A percentile compares a stretch with the other conserved stretches of the same genome.
Conservation (phyloP, 2,329 filamentous ascomycete species). For the Trichoderma polysporum region DNA sequence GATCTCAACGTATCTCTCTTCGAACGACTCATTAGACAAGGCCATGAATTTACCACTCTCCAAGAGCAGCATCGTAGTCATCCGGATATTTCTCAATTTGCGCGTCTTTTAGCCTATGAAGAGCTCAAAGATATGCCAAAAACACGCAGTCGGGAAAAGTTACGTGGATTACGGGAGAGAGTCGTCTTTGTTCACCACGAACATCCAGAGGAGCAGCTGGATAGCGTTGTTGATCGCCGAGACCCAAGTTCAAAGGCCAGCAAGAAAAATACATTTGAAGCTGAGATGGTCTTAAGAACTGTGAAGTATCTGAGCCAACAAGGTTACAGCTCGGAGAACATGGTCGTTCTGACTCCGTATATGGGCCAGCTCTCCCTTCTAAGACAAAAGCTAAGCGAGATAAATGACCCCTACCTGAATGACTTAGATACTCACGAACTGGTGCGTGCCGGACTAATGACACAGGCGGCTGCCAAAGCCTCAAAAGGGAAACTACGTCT, state of each 20-base stretch:
- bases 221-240: slow-evolving; percentile 45
- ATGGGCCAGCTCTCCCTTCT: slow-evolving; percentile 65
- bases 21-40: slow-evolving; percentile 62
- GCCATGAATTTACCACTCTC: slow-evolving; percentile 54
- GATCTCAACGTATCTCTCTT: slow-evolving; percentile 69
- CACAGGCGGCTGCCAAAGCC: slow-evolving; percentile 49
- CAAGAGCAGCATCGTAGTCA: slow-evolving; percentile 66
- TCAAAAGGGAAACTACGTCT: slow-evolving; percentile 56
- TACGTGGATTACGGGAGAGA: slow-evolving; percentile 58
- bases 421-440: slow-evolving; percentile 67
- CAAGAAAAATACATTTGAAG: slow-evolving; percentile 65
- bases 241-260: slow-evolving; percentile 52
- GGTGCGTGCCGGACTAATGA: slow-evolving; percentile 57
- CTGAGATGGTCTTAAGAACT: slow-evolving; percentile 61
- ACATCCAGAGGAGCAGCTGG: slow-evolving; percentile 49
- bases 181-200: slow-evolving; percentile 68
- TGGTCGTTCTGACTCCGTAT: slow-evolving; percentile 72
- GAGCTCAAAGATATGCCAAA: slow-evolving; percentile 54
- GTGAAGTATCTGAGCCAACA: slow-evolving; percentile 70
- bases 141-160: slow-evolving; percentile 45
- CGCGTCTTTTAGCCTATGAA: slow-evolving; percentile 61
- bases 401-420: slow-evolving; percentile 65
- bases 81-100: slow-evolving; percentile 63
- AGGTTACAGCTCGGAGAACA: slow-evolving; percentile 62
- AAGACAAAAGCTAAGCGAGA: slow-evolving; percentile 48